Evolutionary conservation across 2,329 filamentous ascomycete genomes (phyloP), one percentile per base, ranked within the genome.

Genomic region (Botryotinia narcissicola): DNA sequence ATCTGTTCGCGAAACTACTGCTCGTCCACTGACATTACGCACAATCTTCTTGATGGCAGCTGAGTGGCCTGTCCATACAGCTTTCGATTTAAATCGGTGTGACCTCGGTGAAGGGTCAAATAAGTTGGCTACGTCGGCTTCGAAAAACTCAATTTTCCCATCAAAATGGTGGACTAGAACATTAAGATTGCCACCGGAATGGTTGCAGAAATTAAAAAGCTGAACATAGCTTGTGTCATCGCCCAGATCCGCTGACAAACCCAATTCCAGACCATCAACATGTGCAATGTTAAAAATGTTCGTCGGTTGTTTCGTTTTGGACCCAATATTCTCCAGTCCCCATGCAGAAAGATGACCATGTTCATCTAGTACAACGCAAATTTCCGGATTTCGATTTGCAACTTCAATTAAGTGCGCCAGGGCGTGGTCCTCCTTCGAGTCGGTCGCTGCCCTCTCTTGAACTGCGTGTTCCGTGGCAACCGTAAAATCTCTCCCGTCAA

Each of bases 241-340:
- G 32, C 66, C 29, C 18, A 75, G 63, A 63, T 71, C 54, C 29
- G 59, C 75, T 25, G 79, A 78, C 22, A 81, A 69, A 54, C 86
- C 84, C 54, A 90, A 84, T 71, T 87, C 83, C 29, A 83, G 80
- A 1, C 87, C 87, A 78, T 93, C 89, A 40, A 95, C 88, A 79
- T 97, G 93, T 1, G 93, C 90, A 77, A 98, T 91, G 79, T 94
- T 96, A 84, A 96, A 97, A n/a, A 95, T 88, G 75, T 91, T 90
- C 42, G 89, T 86, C 6, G 87, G 86, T 74, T 88, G 89, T 77
- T 88, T 89, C 46, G 86, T 85, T 79, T 91, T 93, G 78, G 89
- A 90, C 51, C 92, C 91, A 32, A 97, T 88, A 79, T 95, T 95
- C 81, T 98, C 95, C 73, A 99, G 84, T 0, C 94, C 95, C 93